Percentiles rank a stretch among this genome's conserved stretches.
Conservation (phyloP, 2,329 filamentous ascomycete genomes). For the Pseudocercospora vitis region DNA sequence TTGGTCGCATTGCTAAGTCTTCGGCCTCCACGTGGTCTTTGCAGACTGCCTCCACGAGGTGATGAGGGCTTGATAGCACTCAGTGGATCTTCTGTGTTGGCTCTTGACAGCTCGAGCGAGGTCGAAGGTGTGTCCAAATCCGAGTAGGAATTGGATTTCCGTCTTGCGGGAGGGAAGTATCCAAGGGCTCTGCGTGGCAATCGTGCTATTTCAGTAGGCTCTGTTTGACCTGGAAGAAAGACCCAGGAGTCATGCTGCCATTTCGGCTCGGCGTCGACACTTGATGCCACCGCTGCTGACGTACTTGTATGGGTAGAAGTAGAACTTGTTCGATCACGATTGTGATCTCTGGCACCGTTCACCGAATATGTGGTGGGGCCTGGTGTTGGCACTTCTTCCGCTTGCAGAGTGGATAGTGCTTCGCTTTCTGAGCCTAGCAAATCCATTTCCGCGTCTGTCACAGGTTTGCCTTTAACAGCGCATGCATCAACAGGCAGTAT, state of each 20-base stretch:
- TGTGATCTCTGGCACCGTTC: conserved; percentile 23
- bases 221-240: conserved; percentile 67
- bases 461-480: conserved; percentile 70
- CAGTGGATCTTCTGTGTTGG: conserved; percentile 39
- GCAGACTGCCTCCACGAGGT: conserved; percentile 38
- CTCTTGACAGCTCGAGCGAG: conserved; percentile 61
- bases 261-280: conserved; percentile 60
- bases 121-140: conserved; percentile 66
- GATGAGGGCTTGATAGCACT: conserved; percentile 32
- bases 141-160: conserved; percentile 72
- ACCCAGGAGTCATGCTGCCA: conserved; percentile 94
- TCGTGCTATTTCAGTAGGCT: conserved; percentile 80
- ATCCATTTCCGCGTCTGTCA: conserved; percentile 39
- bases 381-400: conserved; percentile 41
- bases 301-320: conserved; percentile 39
- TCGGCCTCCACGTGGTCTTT: conserved; percentile 43
- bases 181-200: conserved; percentile 78
- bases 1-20: conserved; percentile 42
- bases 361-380: conserved; percentile 32
- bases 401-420: conserved; percentile 31
- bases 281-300: conserved; percentile 40
- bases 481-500: conserved; percentile 88
- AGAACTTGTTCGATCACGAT: conserved; percentile 41
- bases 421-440: conserved; percentile 36
- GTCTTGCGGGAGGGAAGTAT: conserved; percentile 86